Evolutionary conservation across 163 green algal genomes (phyloP), one percentile per base, ranked within the genome.

Genomic region (Scenedesmus sp.): DNA sequence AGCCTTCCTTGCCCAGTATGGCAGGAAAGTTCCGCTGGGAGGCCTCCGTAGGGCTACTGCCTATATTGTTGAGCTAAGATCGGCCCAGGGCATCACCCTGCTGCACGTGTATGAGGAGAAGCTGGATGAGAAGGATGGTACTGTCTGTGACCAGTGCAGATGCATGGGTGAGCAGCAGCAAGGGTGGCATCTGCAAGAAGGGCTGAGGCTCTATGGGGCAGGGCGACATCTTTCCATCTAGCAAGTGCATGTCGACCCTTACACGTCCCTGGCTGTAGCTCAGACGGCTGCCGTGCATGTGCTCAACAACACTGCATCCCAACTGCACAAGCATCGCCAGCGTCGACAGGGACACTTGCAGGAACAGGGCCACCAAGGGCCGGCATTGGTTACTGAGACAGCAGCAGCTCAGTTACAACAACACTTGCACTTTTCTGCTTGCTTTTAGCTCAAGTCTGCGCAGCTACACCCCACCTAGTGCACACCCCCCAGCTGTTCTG

Each of bases 141-240:
- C 91, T 35, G 90, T 95, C 53, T 99, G 98, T 92, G 98, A 99
- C 89, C 94, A 97, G 72, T 99, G 98, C 92, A 92, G 98, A 37
- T 98, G 98, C 85, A 98, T 99, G 90, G 97, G 97, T 99, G 89
- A 91, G 94, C 44, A 49, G 37, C 80, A 70, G 30, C 24, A 76
- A 30, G 30, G 65, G 30, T 30, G 40, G 30, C 56, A 70, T 33
- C 20, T 70, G 16, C 26, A 6, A n/a, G n/a, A n/a, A n/a, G n/a
- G n/a, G n/a, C n/a, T n/a, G n/a, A n/a, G n/a, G n/a, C n/a, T n/a
- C n/a, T n/a, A n/a, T n/a, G 30, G 22, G 30, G 30, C 65, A 76
- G 30, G 30, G 65, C 4, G 30, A 2, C 65, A 2, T 70, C 40
- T 10, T 22, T 20, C 40, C 7, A 40, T 22, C 5, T 30, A 76